Percentiles rank a stretch among this genome's conserved stretches.
These are phyloP conservation scores for Eucalyptus caleyi DNA, from an alignment of 345 rosid species.

Conservation along the genomic window DNA sequence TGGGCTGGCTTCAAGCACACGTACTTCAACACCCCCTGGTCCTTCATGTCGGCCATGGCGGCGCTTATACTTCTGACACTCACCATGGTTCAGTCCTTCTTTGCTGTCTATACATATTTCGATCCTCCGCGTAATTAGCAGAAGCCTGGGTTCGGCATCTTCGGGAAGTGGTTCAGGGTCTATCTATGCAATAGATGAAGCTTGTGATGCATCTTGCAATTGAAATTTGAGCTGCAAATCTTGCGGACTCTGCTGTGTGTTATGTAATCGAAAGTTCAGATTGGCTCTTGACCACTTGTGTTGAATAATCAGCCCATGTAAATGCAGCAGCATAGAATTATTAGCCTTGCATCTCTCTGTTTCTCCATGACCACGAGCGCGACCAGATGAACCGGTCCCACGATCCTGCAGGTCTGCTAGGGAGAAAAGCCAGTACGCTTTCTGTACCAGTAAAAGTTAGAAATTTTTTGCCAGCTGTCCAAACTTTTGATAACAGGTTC, in stretches of 20 bases:
- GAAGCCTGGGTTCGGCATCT: neutral
- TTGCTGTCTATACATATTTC: conserved; percentile 14
- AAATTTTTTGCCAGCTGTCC: neutral
- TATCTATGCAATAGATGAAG: neutral
- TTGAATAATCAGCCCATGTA: neutral
- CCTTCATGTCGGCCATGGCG: conserved; percentile 42
- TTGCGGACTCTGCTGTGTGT: neutral
- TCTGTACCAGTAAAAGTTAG: neutral
- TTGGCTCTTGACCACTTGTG: neutral
- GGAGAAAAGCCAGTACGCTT: neutral
- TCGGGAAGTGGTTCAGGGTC: neutral
- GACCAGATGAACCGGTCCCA: neutral
- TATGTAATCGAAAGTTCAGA: neutral
- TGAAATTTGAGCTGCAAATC: neutral
- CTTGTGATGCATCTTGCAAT: neutral
- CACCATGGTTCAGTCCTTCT: conserved; percentile 30
- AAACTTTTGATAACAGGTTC: neutral
- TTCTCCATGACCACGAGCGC: neutral
- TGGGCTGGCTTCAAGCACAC: conserved; percentile 47
- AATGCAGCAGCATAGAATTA: neutral
- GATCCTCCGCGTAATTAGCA: neutral
- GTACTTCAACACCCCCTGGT: conserved; percentile 55
- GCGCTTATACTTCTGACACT: conserved; percentile 29
- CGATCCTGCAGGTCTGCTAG: neutral
- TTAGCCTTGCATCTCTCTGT: neutral